These are phyloP conservation scores for Conticribra weissflogii DNA, from an alignment of 108 stramenopile species.

Conservation along the genomic window DNA sequence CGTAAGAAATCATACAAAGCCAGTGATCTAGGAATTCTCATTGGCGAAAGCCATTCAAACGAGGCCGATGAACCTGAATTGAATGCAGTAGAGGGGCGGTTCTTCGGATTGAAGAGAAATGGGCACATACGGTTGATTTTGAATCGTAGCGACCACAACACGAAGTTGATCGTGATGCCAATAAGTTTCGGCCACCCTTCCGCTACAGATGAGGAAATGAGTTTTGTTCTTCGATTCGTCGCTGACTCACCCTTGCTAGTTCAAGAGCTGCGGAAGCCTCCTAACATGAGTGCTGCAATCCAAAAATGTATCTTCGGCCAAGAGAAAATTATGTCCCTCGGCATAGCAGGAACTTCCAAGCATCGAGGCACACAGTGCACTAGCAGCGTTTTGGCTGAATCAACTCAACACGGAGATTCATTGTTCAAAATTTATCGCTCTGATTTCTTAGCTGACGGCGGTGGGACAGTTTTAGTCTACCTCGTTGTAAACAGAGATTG, in stretches of 20 bases:
- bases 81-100: conserved; percentile 53
- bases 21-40: conserved; percentile 67
- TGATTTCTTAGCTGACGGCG: conserved; percentile 58
- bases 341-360: conserved; percentile 41
- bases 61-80: conserved; percentile 23
- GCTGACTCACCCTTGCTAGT: conserved; percentile 70
- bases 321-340: conserved; percentile 42
- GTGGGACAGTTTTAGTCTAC: conserved; percentile 69
- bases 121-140: conserved; percentile 60
- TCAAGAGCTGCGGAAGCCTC: conserved; percentile 54
- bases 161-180: conserved; percentile 69
- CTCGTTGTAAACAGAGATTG: conserved; percentile 44
- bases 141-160: conserved; percentile 45
- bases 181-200: conserved; percentile 73
- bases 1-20: conserved; percentile 74
- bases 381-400: conserved; percentile 48
- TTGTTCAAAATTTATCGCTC: conserved; percentile 49
- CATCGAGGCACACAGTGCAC: conserved; percentile 42
- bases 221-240: conserved; percentile 70
- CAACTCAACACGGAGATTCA: conserved; percentile 3
- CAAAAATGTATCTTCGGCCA: conserved; percentile 54
- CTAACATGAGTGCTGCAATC: conserved; percentile 55
- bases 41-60: conserved; percentile 38
- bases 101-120: conserved; percentile 64
- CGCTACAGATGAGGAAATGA: conserved; percentile 65